Conservation (phyloP, 306 rosid species). For the Oemleria cerasiformis region DNA sequence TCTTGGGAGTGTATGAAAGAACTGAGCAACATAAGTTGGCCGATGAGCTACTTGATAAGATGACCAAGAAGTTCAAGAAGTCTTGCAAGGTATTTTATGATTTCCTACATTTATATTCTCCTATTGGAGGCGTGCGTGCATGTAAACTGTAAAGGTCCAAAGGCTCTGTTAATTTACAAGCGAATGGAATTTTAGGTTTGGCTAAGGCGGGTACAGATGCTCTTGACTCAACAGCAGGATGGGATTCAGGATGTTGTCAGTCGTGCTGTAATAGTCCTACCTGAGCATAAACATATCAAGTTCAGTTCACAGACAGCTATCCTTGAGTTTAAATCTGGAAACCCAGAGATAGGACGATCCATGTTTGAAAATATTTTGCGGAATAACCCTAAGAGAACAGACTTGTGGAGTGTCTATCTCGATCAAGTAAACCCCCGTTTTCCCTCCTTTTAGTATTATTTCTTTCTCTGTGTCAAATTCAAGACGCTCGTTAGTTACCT, state of each 20-base stretch:
- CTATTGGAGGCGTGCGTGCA: background rate
- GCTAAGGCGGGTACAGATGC: constrained; percentile 66
- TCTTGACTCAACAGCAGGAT: constrained; percentile 60
- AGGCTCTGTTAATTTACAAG: background rate
- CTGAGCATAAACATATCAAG: constrained; percentile 66
- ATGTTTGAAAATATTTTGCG: constrained; percentile 79
- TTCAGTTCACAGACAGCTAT: constrained; percentile 85
- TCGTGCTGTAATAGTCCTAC: constrained; percentile 68
- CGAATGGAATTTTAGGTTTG: constrained; percentile 56
- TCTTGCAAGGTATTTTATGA: constrained; percentile 74
- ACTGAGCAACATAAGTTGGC: constrained; percentile 69
- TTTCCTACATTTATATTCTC: constrained; percentile 2
- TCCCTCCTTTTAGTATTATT: background rate
- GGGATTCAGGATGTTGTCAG: constrained; percentile 47
- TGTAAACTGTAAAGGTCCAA: background rate
- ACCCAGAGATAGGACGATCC: constrained; percentile 83
- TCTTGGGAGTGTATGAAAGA: constrained; percentile 84
- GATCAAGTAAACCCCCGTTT: constrained; percentile 64
- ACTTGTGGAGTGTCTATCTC: constrained; percentile 87
- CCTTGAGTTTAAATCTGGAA: constrained; percentile 79
- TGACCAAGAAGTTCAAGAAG: constrained; percentile 83
- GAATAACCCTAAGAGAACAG: constrained; percentile 83
- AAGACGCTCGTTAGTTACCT: constrained; percentile 8
- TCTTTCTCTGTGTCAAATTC: constrained; percentile 5
- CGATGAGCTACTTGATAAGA: constrained; percentile 66